Evolutionary conservation across 2,329 filamentous ascomycete species (phyloP).

Genomic region (Neoascochyta sp.): DNA sequence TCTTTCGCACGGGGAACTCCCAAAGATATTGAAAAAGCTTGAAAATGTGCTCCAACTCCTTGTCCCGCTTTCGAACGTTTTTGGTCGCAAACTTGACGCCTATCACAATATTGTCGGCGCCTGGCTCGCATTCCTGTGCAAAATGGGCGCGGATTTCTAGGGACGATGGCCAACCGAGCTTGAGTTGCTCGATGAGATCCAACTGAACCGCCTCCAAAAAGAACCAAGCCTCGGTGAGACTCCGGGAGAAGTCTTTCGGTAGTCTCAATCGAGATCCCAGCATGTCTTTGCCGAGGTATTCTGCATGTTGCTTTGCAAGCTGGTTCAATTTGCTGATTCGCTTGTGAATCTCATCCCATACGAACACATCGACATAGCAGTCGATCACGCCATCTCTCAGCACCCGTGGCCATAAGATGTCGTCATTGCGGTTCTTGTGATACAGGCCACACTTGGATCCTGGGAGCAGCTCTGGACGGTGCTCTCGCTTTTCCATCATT

Average conservation of each 20-base stretch:
- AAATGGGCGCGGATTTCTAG: neutral
- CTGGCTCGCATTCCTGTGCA: neutral
- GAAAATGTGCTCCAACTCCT: conserved; percentile 1
- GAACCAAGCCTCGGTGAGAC: neutral
- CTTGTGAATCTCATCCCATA: neutral
- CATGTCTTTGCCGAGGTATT: neutral
- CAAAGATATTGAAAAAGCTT: conserved; percentile 16
- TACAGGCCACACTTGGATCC: neutral
- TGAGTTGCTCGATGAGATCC: neutral
- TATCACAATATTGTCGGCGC: neutral
- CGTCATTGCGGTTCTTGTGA: neutral
- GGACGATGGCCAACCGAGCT: neutral
- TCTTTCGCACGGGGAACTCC: conserved; percentile 38
- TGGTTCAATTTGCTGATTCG: neutral
- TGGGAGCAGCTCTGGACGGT: conserved; percentile 32
- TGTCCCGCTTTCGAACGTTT: conserved; percentile 16
- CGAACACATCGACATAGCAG: neutral
- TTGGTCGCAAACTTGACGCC: conserved; percentile 2
- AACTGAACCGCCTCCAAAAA: neutral
- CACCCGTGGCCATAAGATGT: neutral
- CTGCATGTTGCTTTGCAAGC: neutral
- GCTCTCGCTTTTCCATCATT: conserved; percentile 46
- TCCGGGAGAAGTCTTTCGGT: neutral
- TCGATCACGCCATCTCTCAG: neutral
- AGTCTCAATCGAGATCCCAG: neutral